phyloP scores from a whole-genome alignment of 768 basidiomycete genomes.

The Daedaleopsis sinensis region DNA sequence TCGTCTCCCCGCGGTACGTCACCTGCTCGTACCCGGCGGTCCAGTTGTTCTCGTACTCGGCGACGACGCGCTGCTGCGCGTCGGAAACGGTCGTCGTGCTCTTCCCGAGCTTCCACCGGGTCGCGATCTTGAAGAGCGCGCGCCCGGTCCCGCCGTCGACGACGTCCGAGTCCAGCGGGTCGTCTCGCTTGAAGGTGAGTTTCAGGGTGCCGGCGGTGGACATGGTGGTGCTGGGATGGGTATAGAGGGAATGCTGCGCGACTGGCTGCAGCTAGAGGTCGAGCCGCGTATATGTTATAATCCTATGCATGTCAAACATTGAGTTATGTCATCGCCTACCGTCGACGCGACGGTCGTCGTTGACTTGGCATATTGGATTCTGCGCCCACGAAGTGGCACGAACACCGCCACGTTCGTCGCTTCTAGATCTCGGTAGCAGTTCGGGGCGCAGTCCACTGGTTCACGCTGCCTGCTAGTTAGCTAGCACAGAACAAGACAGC shows the following conservation, averaged over 20 bases:
- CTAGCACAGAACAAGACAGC: too few species aligned
- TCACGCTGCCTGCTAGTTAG: too few species aligned
- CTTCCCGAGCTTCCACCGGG: not conserved
- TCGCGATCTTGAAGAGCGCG: not conserved
- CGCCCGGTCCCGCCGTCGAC: constrained; percentile 1
- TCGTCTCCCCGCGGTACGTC: not conserved
- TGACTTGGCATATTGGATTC: too few species aligned
- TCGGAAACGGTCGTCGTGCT: not conserved
- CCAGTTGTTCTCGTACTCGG: not conserved
- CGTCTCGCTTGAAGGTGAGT: not conserved
- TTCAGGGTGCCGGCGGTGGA: not conserved
- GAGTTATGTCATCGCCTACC: too few species aligned
- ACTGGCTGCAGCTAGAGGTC: too few species aligned
- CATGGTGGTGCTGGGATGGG: not conserved
- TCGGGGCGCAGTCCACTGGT: too few species aligned
- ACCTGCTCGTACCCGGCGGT: not conserved
- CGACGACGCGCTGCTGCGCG: not conserved
- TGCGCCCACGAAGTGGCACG: too few species aligned
- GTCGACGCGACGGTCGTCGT: too few species aligned
- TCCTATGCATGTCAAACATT: too few species aligned
- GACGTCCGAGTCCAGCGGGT: not conserved
- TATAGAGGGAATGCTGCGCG: not conserved
- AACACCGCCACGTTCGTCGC: too few species aligned
- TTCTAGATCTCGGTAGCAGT: too few species aligned
- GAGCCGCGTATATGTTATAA: too few species aligned